Evolutionary conservation across 1,284 basidiomycete species (phyloP), one percentile per base, ranked within the genome.

Genomic region (Paramarasmius palmivorus): DNA sequence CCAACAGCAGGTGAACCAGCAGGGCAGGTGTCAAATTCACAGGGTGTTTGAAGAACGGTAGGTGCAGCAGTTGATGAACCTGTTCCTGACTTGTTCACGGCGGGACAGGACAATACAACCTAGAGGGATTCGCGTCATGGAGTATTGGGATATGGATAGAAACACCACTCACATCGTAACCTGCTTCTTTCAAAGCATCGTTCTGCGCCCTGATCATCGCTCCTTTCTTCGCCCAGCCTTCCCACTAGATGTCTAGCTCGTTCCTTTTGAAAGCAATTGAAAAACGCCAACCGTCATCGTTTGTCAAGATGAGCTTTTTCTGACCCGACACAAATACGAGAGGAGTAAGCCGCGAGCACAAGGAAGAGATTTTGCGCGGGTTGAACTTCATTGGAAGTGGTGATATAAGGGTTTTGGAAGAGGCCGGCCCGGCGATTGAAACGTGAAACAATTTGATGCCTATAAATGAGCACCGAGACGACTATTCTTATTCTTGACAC

Each of bases 1-100:
- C 75, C 75, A 50, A 68, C 65, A 2, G 73, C 65, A 2, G 74
- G 72, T 15, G 73, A 71, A 5, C 72, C 70, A 4, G 63, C 53
- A 1, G 74, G 68, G 49, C 74, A 75, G 2, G 69, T 68, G 46
- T 71, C 56, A 59, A 72, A 76, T 55, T 75, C 68, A 58, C 74
- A 75, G 23, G 72, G 65, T 36, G 58, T 53, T 7, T 58, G 59
- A 22, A 71, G 60, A 8, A 63, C 49, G 51, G 57, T 59, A 3
- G 62, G 56, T 5, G 67, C 56, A 2, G 59, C 54, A 7, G 58
- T 53, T 17, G 59, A 57, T 4, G 72, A 73, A 6, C 75, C 68
- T 15, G 64, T 70, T 8, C 74, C 74, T 8, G 73, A 75, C 52
- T 70, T 54, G 55, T 76, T 71, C 51, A 69, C 53, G 4, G 73